Evolutionary conservation across 768 basidiomycete genomes (phyloP), one percentile per base, ranked within the genome.

Genomic region (Cystobasidium onofrii): DNA sequence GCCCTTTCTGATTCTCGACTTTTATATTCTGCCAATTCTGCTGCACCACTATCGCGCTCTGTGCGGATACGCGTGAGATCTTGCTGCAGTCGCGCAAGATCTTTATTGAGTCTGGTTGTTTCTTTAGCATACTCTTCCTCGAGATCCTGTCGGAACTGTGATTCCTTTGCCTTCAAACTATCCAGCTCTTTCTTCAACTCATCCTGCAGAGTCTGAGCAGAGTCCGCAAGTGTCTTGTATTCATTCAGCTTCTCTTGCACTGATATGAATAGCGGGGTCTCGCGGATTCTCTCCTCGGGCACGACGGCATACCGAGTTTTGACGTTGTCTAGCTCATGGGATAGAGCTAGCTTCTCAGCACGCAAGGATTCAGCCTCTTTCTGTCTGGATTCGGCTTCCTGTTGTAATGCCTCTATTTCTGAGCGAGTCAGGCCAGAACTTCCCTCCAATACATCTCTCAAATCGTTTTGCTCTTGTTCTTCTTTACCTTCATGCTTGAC

Each of bases 21-120:
- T 79, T 86, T 87, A 71, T 88, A 85, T 78, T 93, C 91, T 39
- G 83, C 80, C 33, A 90, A 76, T 76, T 91, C 90, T 1, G 87
- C 86, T 76, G 86, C 87, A 36, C 89, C 82, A 34, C 93, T 82
- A 73, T 84, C 83, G 54, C 83, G 77, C 55, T 81, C 80, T 0
- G 80, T 78, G 29, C 83, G 76, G 15, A 84, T 74, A 64, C 83
- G 76, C 2, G 79, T 79, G 23, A 82, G 64, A 73, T 83, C 83
- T 3, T 73, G 64, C 74, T 83, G 82, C 54, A 78, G 78, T 39
- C 79, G 75, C 3, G 65, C 43, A 0, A 81, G 75, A 67, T 80
- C 79, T 15, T 74, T 71, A 20, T 81, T 76, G 3, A 83, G 66
- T 1, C 78, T 90, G 76, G 88, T 85, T n/a, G 84, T 82, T 41